phyloP scores from a whole-genome alignment of 2,329 filamentous ascomycete species.

The Cladophialophora carrionii region DNA sequence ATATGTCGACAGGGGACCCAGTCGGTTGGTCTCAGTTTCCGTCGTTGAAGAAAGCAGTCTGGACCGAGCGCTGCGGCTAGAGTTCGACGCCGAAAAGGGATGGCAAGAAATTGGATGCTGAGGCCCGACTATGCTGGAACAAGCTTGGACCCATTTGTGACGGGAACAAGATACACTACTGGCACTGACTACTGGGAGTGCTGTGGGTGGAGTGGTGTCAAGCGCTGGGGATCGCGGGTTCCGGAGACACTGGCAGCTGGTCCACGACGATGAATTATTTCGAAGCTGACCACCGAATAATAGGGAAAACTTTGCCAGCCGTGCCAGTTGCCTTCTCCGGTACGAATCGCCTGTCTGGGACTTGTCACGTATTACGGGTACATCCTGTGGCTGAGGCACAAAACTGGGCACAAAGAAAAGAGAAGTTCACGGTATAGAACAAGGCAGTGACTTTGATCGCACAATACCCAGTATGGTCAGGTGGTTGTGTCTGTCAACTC shows the following conservation, averaged over 20 bases:
- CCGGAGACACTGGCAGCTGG: neutral
- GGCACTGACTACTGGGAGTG: neutral
- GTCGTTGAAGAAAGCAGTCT: conserved; percentile 24
- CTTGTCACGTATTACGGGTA: neutral
- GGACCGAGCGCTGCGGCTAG: conserved; percentile 30
- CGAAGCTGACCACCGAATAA: neutral
- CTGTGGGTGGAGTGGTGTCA: neutral
- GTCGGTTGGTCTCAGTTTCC: conserved; percentile 25
- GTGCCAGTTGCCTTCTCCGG: neutral
- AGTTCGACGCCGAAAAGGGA: conserved; percentile 31
- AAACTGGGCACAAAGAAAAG: neutral
- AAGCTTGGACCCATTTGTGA: conserved; percentile 17
- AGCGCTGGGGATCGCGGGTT: neutral
- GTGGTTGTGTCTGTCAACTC: neutral
- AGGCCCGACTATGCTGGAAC: conserved; percentile 28
- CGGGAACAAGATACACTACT: neutral
- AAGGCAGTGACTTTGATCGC: neutral
- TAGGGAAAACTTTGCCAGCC: neutral
- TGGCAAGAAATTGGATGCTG: conserved; percentile 34
- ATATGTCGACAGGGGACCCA: conserved; percentile 24
- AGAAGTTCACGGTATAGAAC: neutral
- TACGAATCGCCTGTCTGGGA: neutral
- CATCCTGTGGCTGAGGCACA: neutral
- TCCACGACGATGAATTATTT: conserved; percentile 1
- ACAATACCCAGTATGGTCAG: neutral